Conservation (phyloP, 2,329 filamentous ascomycete genomes). For the Claviceps sp. region DNA sequence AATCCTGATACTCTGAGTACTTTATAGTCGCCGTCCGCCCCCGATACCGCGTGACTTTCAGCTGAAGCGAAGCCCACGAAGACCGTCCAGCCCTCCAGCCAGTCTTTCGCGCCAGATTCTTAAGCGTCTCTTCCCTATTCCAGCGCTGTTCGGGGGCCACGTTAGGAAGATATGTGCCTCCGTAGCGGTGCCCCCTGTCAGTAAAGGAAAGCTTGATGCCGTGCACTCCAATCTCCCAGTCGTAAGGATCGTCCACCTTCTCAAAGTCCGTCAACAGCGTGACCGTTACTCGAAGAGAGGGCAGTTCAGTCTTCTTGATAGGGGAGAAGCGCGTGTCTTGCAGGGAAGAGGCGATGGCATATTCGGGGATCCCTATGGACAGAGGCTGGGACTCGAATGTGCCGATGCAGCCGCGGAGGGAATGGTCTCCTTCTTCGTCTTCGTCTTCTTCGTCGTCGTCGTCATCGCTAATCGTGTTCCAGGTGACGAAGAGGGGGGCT, state of each 20-base stretch:
- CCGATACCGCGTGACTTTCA: slow-evolving; percentile 75
- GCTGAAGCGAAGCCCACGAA: slow-evolving; percentile 65
- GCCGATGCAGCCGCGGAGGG: slow-evolving; percentile 86
- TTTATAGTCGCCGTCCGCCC: slow-evolving; percentile 61
- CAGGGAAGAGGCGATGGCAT: slow-evolving; percentile 67
- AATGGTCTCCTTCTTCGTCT: slow-evolving; percentile 26
- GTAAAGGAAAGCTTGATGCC: slow-evolving; percentile 77
- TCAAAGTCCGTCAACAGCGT: slow-evolving; percentile 83
- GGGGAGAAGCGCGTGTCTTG: slow-evolving; percentile 50
- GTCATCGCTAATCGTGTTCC: slow-evolving; percentile 54
- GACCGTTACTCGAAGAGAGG: slow-evolving; percentile 49
- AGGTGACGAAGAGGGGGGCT: slow-evolving; percentile 83
- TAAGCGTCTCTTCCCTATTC: slow-evolving; percentile 82
- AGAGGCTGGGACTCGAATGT: slow-evolving; percentile 76
- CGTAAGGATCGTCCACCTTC: slow-evolving; percentile 55
- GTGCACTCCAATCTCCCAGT: slow-evolving; percentile 80
- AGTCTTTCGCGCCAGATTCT: slow-evolving; percentile 86
- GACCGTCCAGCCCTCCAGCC: slow-evolving; percentile 77
- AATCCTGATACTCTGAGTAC: slow-evolving; percentile 65
- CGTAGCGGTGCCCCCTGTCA: slow-evolving; percentile 59
- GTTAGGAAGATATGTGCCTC: slow-evolving; percentile 84
- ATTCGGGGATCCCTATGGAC: slow-evolving; percentile 57
- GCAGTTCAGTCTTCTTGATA: slow-evolving; percentile 39
- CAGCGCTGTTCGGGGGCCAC: slow-evolving; percentile 88
- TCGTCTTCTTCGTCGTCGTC: slow-evolving; percentile 3